Conservation (phyloP, 208 protist species). For the Wallacemonas collosoma region DNA sequence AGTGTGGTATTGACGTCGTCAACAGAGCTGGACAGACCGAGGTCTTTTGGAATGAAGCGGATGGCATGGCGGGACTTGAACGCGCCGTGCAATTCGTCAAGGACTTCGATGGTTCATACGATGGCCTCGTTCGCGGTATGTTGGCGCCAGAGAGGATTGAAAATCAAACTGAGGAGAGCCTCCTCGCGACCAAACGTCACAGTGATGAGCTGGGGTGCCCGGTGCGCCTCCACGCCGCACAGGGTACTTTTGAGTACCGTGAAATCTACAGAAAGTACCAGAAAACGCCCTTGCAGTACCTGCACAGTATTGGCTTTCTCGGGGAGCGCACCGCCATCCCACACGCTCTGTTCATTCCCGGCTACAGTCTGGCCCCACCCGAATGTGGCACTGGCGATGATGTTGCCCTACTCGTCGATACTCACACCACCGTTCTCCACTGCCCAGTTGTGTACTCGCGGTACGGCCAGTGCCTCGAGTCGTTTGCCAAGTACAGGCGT, state of each 20-base stretch:
- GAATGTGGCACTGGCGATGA: constrained; percentile 13
- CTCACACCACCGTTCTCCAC: constrained; percentile 12
- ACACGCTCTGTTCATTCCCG: constrained; percentile 11
- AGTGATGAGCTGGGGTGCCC: constrained; percentile 15
- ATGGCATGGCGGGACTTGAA: constrained; percentile 7
- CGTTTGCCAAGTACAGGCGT: constrained; percentile 7
- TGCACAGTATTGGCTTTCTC: constrained; percentile 15
- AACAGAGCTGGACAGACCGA: constrained; percentile 1
- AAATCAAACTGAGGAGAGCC: constrained; percentile 16
- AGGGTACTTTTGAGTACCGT: constrained; percentile 16
- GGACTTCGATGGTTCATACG: constrained; percentile 13
- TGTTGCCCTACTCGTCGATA: constrained; percentile 3
- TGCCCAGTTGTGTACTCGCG: constrained; percentile 13
- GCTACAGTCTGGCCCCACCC: constrained; percentile 8
- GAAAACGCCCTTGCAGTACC: constrained; percentile 11
- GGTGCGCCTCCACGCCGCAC: constrained; percentile 12
- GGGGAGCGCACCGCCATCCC: constrained; percentile 6
- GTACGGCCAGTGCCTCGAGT: constrained; percentile 5
- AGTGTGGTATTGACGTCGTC: constrained; percentile 13
- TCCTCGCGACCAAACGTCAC: constrained; percentile 3
- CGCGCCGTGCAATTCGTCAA: constrained; percentile 12
- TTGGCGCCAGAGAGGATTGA: constrained; percentile 10
- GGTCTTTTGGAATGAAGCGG: constrained; percentile 14
- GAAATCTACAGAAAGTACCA: constrained; percentile 12
- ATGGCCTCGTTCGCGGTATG: constrained; percentile 10